phyloP scores from a whole-genome alignment of 305 asterid genomes.

The Fraxinus sp. region DNA sequence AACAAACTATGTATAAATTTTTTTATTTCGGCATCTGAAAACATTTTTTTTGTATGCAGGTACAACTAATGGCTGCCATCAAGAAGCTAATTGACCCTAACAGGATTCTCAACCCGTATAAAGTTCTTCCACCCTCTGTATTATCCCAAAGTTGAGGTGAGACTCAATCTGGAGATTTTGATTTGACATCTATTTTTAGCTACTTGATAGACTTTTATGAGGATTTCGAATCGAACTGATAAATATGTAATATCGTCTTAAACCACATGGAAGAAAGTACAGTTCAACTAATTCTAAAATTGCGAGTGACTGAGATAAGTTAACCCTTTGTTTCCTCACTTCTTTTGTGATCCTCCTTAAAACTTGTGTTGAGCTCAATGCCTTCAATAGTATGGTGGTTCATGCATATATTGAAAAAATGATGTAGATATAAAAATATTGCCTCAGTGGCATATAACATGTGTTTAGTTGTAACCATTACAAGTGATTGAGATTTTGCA shows the following conservation, averaged over 20 bases:
- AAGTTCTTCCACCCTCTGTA: constrained; percentile 73
- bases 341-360: background rate
- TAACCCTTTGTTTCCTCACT: background rate
- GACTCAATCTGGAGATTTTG: constrained; percentile 15
- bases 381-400: background rate
- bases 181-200: background rate
- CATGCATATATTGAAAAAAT: background rate
- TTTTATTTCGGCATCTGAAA: background rate
- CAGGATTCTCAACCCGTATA: constrained; percentile 90
- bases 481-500: background rate
- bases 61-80: constrained; percentile 69
- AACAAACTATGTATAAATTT: background rate
- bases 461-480: background rate
- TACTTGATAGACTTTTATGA: background rate
- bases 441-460: background rate
- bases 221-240: background rate
- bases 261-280: background rate
- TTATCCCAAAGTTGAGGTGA: constrained; percentile 22
- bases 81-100: constrained; percentile 88
- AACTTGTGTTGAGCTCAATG: background rate
- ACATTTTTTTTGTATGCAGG: constrained; percentile 42
- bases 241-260: background rate
- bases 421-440: background rate
- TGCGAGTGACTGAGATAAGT: background rate
- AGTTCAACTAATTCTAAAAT: background rate